Evolutionary conservation across 345 rosid genomes (phyloP).

Genomic region (Brassica rapa): DNA sequence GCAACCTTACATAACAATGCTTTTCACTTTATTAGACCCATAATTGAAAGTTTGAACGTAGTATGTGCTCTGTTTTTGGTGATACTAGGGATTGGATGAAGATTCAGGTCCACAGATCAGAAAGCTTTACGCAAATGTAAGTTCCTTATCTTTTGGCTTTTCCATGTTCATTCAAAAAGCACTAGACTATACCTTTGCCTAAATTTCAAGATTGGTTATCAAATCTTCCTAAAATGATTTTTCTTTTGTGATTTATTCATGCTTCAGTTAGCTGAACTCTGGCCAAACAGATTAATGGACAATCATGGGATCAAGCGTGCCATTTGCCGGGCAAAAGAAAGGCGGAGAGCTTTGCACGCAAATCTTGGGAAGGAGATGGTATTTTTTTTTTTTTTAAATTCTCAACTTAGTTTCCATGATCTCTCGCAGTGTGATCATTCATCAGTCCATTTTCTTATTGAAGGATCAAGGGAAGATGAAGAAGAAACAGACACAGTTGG

Average conservation of each 20-base stretch:
- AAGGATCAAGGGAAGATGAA: slow-evolving; percentile 33
- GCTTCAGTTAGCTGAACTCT: slow-evolving; percentile 55
- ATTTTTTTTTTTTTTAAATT: slow-evolving; percentile 1
- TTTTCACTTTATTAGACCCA: background rate
- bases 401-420: background rate
- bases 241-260: slow-evolving; percentile 11
- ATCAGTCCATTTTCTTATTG: background rate
- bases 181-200: background rate
- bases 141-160: background rate
- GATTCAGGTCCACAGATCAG: slow-evolving; percentile 83
- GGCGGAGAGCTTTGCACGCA: slow-evolving; percentile 40
- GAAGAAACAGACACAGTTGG: slow-evolving; percentile 27
- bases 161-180: background rate
- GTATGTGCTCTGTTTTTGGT: slow-evolving; percentile 23
- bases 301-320: slow-evolving; percentile 52
- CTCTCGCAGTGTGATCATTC: background rate
- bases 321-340: slow-evolving; percentile 52
- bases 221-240: background rate
- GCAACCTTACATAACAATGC: background rate
- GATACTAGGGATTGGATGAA: slow-evolving; percentile 60
- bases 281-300: slow-evolving; percentile 61
- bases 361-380: slow-evolving; percentile 33
- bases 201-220: background rate
- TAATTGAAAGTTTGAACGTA: background rate
- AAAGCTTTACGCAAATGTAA: slow-evolving; percentile 76